Evolutionary conservation across 352 stramenopile species (phyloP).

Genomic region (Achlya hypogyna): DNA sequence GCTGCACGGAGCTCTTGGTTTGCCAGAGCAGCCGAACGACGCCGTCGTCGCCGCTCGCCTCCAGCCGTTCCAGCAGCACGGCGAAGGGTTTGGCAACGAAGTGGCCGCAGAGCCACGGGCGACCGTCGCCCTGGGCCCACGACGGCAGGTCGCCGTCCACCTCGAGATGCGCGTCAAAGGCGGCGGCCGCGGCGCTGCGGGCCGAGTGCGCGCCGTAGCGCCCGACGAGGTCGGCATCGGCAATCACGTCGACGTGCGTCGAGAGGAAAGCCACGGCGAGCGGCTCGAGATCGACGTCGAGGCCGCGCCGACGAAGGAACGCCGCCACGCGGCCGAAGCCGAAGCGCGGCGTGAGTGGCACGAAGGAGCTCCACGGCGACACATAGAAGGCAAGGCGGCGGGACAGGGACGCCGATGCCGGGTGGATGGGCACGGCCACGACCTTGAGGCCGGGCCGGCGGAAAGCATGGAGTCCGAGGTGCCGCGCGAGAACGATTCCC

Average conservation of each 20-base stretch:
- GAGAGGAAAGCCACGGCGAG: conserved; percentile 12
- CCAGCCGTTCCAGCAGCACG: background rate
- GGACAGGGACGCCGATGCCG: background rate
- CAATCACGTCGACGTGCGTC: background rate
- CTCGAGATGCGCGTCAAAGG: conserved; percentile 2
- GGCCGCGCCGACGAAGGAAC: background rate
- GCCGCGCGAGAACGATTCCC: background rate
- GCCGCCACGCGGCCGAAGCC: background rate
- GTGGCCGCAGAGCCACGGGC: conserved; percentile 20
- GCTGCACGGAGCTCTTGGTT: conserved; percentile 13
- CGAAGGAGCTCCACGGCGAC: background rate
- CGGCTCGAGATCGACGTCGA: conserved; percentile 12
- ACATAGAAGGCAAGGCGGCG: background rate
- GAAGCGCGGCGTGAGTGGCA: conserved; percentile 12
- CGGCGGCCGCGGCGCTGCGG: conserved; percentile 2
- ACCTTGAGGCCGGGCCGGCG: background rate
- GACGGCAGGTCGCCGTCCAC: background rate
- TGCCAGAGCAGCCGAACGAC: conserved; percentile 14
- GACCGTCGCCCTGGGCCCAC: background rate
- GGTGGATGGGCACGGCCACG: conserved; percentile 16
- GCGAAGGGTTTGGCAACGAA: conserved; percentile 21
- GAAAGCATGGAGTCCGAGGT: conserved; percentile 10
- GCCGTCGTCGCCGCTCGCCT: background rate
- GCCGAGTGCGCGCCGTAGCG: conserved; percentile 14
- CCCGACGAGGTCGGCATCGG: conserved; percentile 10